These are phyloP conservation scores for Candida ortonii DNA, from an alignment of 805 yeast species.

Conservation along the genomic window DNA sequence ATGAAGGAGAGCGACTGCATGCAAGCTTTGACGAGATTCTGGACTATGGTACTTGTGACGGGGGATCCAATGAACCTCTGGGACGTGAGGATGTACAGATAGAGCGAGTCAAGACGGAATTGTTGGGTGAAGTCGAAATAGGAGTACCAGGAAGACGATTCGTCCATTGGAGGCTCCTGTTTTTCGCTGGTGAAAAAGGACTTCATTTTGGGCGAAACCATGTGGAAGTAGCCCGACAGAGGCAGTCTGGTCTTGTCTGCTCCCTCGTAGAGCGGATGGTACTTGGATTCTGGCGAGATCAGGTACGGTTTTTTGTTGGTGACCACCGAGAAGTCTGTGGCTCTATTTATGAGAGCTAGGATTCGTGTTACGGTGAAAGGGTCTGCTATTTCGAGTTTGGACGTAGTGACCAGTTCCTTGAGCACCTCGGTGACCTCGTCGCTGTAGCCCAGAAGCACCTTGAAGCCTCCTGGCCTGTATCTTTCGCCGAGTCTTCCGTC, in stretches of 20 bases:
- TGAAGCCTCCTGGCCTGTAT: conserved; percentile 22
- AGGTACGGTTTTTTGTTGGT: conserved; percentile 24
- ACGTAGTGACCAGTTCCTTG: conserved; percentile 23
- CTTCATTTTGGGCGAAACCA: conserved; percentile 17
- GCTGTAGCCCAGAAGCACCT: conserved; percentile 29
- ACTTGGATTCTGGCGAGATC: conserved; percentile 24
- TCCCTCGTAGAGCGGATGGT: conserved; percentile 30
- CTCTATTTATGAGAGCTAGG: conserved; percentile 23
- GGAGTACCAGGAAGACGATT: conserved; percentile 24
- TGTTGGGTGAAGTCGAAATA: conserved; percentile 29
- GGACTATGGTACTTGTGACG: conserved; percentile 16
- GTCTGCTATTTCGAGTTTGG: conserved; percentile 9
- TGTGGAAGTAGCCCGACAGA: conserved; percentile 21
- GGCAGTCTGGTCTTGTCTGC: conserved; percentile 22
- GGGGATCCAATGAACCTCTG: conserved; percentile 22
- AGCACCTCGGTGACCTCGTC: conserved; percentile 26
- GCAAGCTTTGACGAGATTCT: conserved; percentile 16
- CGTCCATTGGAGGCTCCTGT: conserved; percentile 5
- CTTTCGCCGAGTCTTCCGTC: conserved; percentile 21
- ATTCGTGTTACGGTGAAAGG: conserved; percentile 20
- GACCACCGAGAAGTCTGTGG: conserved; percentile 22
- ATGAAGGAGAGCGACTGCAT: conserved; percentile 23
- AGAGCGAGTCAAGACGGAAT: conserved; percentile 34
- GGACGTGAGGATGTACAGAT: conserved; percentile 35
- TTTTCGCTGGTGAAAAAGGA: conserved; percentile 4